Percentiles rank a stretch among this genome's conserved stretches.
Evolutionary conservation across 352 stramenopile species (phyloP).

Genomic region (Chrysophaeum taylorii): DNA sequence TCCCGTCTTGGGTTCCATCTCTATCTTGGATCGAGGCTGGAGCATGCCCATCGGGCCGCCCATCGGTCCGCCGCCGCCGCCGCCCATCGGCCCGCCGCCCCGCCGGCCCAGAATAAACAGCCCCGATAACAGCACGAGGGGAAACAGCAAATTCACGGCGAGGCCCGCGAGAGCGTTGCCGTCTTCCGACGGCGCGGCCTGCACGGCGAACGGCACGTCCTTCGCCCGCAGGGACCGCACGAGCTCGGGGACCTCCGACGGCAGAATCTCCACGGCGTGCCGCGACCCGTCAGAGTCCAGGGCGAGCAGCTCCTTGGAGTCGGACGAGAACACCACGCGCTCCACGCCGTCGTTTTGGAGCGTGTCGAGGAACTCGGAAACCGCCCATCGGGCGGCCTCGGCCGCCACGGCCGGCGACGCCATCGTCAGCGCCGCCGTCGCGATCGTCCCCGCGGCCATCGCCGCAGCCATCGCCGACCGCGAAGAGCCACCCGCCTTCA

Average conservation of each 20-base stretch:
- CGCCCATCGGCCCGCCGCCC: conserved; percentile 21
- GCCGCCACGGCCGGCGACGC: not conserved
- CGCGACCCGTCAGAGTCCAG: conserved; percentile 51
- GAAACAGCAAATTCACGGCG: conserved; percentile 49
- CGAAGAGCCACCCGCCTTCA: too few relatives aligned
- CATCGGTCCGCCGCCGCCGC: conserved; percentile 24
- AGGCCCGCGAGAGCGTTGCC: conserved; percentile 34
- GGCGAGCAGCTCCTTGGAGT: conserved; percentile 49
- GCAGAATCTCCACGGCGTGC: conserved; percentile 47
- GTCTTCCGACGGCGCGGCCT: not conserved
- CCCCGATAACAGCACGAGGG: conserved; percentile 50
- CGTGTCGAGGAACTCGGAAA: conserved; percentile 3
- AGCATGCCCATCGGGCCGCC: conserved; percentile 50
- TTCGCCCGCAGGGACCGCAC: not conserved
- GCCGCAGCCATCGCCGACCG: too few relatives aligned
- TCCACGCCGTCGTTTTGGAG: not conserved
- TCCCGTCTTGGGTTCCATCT: conserved; percentile 47
- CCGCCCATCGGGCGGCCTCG: not conserved
- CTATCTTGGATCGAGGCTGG: conserved; percentile 48
- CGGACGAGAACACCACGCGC: conserved; percentile 39
- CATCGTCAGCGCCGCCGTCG: not conserved
- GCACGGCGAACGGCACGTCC: not conserved
- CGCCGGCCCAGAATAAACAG: conserved; percentile 56
- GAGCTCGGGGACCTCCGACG: not conserved
- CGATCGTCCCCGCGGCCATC: not conserved